phyloP scores from a whole-genome alignment of 73 alveolate species.

The Tetrahymena borealis region DNA sequence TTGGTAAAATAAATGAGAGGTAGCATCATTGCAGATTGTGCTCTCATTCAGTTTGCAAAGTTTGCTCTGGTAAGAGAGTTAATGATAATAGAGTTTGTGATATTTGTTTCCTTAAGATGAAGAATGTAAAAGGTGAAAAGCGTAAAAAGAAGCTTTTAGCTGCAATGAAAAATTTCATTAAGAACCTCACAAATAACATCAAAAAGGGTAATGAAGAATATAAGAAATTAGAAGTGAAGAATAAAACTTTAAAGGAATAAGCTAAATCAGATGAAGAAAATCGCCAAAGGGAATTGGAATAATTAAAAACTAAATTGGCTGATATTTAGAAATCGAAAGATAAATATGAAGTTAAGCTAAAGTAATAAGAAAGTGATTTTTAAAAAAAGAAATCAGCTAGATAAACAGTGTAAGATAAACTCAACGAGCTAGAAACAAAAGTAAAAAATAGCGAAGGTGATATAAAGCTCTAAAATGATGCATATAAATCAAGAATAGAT shows the following conservation, averaged over 20 bases:
- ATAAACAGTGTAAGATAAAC: not conserved
- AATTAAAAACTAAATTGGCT: not conserved
- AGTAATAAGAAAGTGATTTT: not conserved
- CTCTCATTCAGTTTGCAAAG: not conserved
- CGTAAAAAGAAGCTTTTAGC: not conserved
- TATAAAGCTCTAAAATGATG: not conserved
- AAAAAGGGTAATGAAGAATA: not conserved
- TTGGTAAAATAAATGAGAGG: not conserved
- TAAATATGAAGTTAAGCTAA: not conserved
- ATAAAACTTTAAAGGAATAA: not conserved
- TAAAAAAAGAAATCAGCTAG: not conserved
- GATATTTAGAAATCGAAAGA: not conserved
- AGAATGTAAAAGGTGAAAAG: not conserved
- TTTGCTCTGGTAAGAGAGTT: not conserved
- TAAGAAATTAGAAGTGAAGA: not conserved
- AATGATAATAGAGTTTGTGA: not conserved
- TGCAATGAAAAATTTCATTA: not conserved
- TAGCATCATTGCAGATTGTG: not conserved
- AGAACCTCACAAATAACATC: not conserved
- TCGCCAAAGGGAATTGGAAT: not conserved
- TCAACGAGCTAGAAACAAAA: not conserved
- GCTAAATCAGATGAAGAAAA: not conserved
- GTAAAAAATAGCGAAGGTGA: not conserved
- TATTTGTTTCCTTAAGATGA: not conserved
- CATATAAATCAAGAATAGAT: not conserved